Conservation (phyloP, 192 early-diverging fungal species). For the Kappamyces sp. region DNA sequence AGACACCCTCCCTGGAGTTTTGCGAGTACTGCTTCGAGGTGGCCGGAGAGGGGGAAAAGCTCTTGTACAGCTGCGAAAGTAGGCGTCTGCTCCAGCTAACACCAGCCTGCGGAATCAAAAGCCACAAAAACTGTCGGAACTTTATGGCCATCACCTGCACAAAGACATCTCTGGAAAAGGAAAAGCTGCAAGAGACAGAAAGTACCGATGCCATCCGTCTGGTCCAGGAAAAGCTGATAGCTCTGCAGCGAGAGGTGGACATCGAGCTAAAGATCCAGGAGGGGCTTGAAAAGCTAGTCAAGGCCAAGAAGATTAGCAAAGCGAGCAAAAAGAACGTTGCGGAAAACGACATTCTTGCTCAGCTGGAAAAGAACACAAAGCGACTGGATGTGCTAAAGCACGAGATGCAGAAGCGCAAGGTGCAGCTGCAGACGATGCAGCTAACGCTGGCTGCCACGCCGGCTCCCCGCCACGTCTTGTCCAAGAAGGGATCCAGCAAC, state of each 20-base stretch:
- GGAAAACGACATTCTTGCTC: conserved; percentile 31
- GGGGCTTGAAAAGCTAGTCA: conserved; percentile 37
- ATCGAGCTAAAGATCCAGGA: conserved; percentile 55
- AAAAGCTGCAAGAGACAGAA: conserved; percentile 26
- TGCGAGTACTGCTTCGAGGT: conserved; percentile 41
- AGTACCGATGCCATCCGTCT: conserved; percentile 35
- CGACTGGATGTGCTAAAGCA: conserved; percentile 42
- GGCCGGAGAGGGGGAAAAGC: conserved; percentile 14
- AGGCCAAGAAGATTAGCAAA: conserved; percentile 29
- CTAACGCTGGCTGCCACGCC: conserved; percentile 21
- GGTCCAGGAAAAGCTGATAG: conserved; percentile 44
- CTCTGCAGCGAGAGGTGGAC: conserved; percentile 46
- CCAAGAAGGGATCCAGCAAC: conserved; percentile 5
- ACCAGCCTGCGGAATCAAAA: conserved; percentile 43
- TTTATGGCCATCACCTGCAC: conserved; percentile 33
- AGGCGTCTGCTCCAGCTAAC: background rate
- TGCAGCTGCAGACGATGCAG: conserved; percentile 33
- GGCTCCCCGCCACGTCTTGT: background rate
- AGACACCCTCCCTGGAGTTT: conserved; percentile 23
- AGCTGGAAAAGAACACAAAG: conserved; percentile 32
- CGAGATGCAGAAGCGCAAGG: conserved; percentile 38
- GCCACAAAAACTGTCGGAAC: conserved; percentile 47
- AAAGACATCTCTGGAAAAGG: conserved; percentile 23
- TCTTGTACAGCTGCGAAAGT: conserved; percentile 47
- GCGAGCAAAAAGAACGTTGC: conserved; percentile 8